A percentile compares a stretch with the other conserved stretches of the same genome.
Evolutionary conservation across 371 early-diverging fungal species (phyloP).

Genomic region (Choanephora cucurbitarum): DNA sequence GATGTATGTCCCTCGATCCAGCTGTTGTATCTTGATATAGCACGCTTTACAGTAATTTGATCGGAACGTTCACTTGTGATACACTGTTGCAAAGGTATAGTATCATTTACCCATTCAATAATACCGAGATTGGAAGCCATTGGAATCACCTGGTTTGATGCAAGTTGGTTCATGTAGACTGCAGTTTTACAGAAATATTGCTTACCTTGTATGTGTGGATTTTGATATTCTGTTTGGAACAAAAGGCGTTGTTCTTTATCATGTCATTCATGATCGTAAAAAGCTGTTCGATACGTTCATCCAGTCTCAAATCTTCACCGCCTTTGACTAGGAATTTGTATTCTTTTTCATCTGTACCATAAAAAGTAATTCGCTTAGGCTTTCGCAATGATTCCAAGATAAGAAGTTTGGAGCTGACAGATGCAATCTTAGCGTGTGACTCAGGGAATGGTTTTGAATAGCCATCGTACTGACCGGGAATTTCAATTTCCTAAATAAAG

Average conservation of each 20-base stretch:
- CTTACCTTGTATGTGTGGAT: constrained; percentile 63
- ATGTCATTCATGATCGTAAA: constrained; percentile 76
- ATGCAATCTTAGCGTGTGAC: constrained; percentile 58
- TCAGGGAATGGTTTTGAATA: constrained; percentile 47
- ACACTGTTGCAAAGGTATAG: constrained; percentile 51
- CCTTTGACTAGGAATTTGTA: constrained; percentile 80
- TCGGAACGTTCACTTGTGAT: constrained; percentile 38
- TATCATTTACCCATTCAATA: constrained; percentile 65
- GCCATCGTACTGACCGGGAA: constrained; percentile 78
- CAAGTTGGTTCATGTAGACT: no score
- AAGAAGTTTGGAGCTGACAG: constrained; percentile 63
- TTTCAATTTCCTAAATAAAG: constrained; percentile 52
- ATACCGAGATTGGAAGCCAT: constrained; percentile 67
- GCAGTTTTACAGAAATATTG: no score
- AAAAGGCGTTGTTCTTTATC: constrained; percentile 56
- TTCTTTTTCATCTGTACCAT: constrained; percentile 73
- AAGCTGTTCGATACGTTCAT: constrained; percentile 79
- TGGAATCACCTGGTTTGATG: constrained; percentile 57
- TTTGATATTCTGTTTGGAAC: constrained; percentile 45
- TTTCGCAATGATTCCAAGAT: constrained; percentile 72
- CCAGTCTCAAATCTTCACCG: constrained; percentile 80
- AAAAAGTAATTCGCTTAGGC: constrained; percentile 71
- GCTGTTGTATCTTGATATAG: constrained; percentile 35
- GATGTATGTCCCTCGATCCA: constrained; percentile 7
- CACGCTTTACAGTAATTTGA: constrained; percentile 25